These are phyloP conservation scores for Podospora anserina DNA, from an alignment of 495 filamentous ascomycete genomes.

Conservation along the genomic window DNA sequence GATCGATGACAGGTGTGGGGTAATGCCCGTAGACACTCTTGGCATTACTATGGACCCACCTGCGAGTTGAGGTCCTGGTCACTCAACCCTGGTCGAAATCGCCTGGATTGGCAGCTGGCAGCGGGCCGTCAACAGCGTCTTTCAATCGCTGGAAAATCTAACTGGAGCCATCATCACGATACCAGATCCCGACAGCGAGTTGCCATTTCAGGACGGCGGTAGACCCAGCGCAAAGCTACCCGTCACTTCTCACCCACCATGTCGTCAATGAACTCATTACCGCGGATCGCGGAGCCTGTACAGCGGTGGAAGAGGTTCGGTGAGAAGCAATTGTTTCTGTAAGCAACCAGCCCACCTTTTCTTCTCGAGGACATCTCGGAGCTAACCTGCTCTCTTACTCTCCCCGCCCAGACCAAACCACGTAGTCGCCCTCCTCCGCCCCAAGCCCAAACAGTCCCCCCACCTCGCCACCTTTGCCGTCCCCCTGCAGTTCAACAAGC, in stretches of 20 bases:
- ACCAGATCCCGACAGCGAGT: not conserved
- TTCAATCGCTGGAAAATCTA: slow-evolving; percentile 14
- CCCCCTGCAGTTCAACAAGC: slow-evolving; percentile 83
- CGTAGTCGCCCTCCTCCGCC: slow-evolving; percentile 67
- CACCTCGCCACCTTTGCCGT: slow-evolving; percentile 81
- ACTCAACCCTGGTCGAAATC: not conserved
- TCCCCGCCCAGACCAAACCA: slow-evolving; percentile 64
- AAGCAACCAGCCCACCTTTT: slow-evolving; percentile 29
- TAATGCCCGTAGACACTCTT: not conserved
- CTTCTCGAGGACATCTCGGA: not conserved
- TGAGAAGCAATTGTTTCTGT: slow-evolving; percentile 68
- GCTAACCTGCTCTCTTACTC: not conserved
- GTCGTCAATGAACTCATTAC: slow-evolving; percentile 18
- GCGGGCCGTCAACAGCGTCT: slow-evolving; percentile 12
- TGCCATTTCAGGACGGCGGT: not conserved
- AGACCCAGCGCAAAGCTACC: not conserved
- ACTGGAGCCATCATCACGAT: not conserved
- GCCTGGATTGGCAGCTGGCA: slow-evolving; percentile 5
- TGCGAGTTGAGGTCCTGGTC: not conserved
- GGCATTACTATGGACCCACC: not conserved
- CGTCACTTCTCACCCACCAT: slow-evolving; percentile 10
- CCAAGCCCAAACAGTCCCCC: slow-evolving; percentile 63
- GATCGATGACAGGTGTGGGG: slow-evolving; percentile 2
- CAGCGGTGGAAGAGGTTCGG: slow-evolving; percentile 38
- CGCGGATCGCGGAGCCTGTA: slow-evolving; percentile 22